Conservation (phyloP, 2,329 filamentous ascomycete species). For the Phoma sp. region DNA sequence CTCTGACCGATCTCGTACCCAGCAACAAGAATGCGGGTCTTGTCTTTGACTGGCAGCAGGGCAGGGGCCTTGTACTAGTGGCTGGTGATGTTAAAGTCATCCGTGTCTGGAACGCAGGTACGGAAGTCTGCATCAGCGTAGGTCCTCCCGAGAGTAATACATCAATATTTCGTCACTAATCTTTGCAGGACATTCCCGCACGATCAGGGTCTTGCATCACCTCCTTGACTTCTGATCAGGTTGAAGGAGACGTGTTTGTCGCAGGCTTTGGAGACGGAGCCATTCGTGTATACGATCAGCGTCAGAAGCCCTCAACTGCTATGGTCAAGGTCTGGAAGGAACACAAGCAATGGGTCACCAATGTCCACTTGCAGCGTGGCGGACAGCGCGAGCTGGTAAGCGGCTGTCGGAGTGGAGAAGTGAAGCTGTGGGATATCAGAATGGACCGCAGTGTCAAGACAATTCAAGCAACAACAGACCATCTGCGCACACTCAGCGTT, state of each 20-base stretch:
- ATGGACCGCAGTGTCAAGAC: conserved; percentile 78
- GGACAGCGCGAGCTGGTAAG: conserved; percentile 90
- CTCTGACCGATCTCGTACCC: conserved; percentile 89
- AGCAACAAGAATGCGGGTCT: conserved; percentile 94
- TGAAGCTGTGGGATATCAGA: conserved; percentile 95
- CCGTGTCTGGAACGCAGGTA: conserved; percentile 92
- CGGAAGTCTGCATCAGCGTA: conserved; percentile 84
- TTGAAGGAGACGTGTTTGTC: conserved; percentile 94
- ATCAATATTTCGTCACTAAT: conserved; percentile 12
- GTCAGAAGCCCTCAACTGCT: conserved; percentile 79
- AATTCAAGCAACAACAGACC: conserved; percentile 76
- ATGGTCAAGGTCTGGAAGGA: conserved; percentile 99
- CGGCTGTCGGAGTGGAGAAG: conserved; percentile 88
- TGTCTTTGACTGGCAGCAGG: conserved; percentile 98
- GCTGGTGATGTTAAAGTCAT: conserved; percentile 96
- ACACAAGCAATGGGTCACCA: conserved; percentile 93
- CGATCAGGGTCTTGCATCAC: conserved; percentile 95
- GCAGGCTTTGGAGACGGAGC: conserved; percentile 96
- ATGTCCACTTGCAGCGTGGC: conserved; percentile 94
- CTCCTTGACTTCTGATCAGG: conserved; percentile 93
- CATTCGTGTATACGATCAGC: conserved; percentile 90
- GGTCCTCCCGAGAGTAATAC: conserved; percentile 28
- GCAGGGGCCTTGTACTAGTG: conserved; percentile 92
- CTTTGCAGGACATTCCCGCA: conserved; percentile 78
- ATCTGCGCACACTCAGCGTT: conserved; percentile 83